A percentile compares a stretch with the other conserved stretches of the same genome.
These are phyloP conservation scores for Coemansia sp. DNA, from an alignment of 192 early-diverging fungal species.

Conservation along the genomic window DNA sequence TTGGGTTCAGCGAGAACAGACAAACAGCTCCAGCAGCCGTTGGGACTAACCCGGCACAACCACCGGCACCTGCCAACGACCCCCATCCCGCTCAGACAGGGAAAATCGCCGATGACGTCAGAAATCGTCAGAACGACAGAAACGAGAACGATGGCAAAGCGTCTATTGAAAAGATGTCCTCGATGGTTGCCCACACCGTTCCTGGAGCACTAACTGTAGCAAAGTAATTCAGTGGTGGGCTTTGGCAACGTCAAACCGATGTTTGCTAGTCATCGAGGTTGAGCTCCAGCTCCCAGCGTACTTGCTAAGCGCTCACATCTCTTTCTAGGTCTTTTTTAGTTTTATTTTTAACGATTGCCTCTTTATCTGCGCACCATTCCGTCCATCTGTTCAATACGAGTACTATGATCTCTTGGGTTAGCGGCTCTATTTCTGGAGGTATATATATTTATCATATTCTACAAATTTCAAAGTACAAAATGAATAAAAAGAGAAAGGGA, in stretches of 20 bases:
- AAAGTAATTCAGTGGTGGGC: slow-evolving; percentile 12
- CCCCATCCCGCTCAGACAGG: not conserved
- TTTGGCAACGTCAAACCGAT: too few relatives aligned
- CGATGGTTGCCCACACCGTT: slow-evolving; percentile 42
- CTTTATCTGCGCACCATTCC: too few relatives aligned
- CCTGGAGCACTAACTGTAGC: slow-evolving; percentile 17
- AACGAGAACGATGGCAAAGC: not conserved
- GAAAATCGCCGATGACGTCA: not conserved
- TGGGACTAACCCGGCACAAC: not conserved
- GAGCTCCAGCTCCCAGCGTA: too few relatives aligned
- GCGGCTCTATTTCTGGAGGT: too few relatives aligned
- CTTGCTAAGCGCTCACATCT: too few relatives aligned
- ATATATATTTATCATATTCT: too few relatives aligned
- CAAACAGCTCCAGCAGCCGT: not conserved
- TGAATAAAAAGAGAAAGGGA: not conserved
- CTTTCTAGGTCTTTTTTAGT: too few relatives aligned
- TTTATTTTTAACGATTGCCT: too few relatives aligned
- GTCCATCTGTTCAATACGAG: too few relatives aligned
- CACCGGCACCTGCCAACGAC: not conserved
- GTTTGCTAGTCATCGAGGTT: too few relatives aligned
- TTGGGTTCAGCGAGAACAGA: not conserved
- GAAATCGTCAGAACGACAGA: not conserved
- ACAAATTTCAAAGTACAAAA: not conserved
- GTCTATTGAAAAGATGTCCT: slow-evolving; percentile 14
- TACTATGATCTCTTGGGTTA: too few relatives aligned